Percentiles rank a stretch among this genome's conserved stretches.
These are phyloP conservation scores for Blastomyces gilchristii DNA, from an alignment of 2,329 filamentous ascomycete genomes.

Conservation along the genomic window DNA sequence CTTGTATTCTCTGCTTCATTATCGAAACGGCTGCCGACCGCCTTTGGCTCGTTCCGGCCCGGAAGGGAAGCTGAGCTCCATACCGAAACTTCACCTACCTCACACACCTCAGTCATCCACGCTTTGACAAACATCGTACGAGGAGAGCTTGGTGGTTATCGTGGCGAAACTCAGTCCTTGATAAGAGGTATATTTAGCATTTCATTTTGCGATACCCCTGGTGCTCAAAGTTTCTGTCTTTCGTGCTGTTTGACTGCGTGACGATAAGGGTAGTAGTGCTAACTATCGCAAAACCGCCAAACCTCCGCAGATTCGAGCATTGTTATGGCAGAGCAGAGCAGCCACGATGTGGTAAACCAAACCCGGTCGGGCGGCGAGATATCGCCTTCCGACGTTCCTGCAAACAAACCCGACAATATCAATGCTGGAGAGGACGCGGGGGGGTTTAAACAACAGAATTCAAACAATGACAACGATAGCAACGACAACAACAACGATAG, in stretches of 20 bases:
- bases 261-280: conserved; percentile 21
- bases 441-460: conserved; percentile 29
- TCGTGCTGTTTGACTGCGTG: neutral
- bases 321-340: conserved; percentile 64
- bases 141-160: conserved; percentile 24
- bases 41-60: conserved; percentile 13
- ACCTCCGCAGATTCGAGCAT: conserved; percentile 40
- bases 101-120: conserved; percentile 5
- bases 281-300: conserved; percentile 22
- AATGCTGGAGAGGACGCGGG: conserved; percentile 43
- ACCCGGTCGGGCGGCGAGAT: conserved; percentile 55
- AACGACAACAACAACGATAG: neutral
- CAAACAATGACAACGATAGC: conserved; percentile 16
- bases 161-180: conserved; percentile 36
- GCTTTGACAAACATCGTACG: conserved; percentile 10
- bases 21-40: conserved; percentile 14
- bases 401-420: conserved; percentile 46
- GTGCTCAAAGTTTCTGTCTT: conserved; percentile 12
- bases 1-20: conserved; percentile 8
- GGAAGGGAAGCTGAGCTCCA: conserved; percentile 7
- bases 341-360: conserved; percentile 63
- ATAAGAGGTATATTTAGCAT: conserved; percentile 30
- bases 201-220: conserved; percentile 17
- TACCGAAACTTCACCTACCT: conserved; percentile 4
- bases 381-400: conserved; percentile 56